Evolutionary conservation across 2,329 filamentous ascomycete genomes (phyloP), one percentile per base, ranked within the genome.

Genomic region (Xylariaceae sp.): DNA sequence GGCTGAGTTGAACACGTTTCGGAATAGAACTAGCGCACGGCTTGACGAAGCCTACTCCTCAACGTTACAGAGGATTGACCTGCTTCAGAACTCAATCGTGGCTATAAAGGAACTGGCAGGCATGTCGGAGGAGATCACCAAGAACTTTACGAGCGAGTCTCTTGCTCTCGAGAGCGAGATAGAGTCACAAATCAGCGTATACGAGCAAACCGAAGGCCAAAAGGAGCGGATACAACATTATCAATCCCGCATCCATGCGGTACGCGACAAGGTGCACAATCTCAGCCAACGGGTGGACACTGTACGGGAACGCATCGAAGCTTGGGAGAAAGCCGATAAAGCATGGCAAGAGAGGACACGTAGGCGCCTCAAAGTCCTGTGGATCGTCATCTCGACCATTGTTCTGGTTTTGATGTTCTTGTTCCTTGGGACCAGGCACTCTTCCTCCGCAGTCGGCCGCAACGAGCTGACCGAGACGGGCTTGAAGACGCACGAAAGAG

Each of bases 41-140:
- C 74, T 90, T 29, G 84, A 89, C 57, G 76, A 83, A 42, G 81
- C 81, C 3, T 89, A 88, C 63, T 84, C 85, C 48, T 75, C 77
- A 0, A 74, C 88, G 8, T 68, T 88, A 19, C 80, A 86, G 56
- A 85, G 83, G 54, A 70, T 84, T 34, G 73, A 72, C 34, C 60
- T 70, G 1, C 66, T 89, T 26, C 80, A 82, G 38, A 73, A 68
- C 49, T 86, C 79, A 1, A 74, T 88, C 27, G 59, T 68, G 5
- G 73, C 73, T 2, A 66, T 90, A 18, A 80, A 79, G 53, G 78
- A 83, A 50, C 69, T 90, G n/a, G 78, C 81, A 1, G 66, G 66
- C 19, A 67, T 76, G 51, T 80, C 81, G 5, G 71, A 69, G 38
- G 68, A 75, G 36, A 67, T 83, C 7, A 73, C 76, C 43, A 62